Evolutionary conservation across 139 green algal genomes (phyloP).

Genomic region (Coelastrella sp.): DNA sequence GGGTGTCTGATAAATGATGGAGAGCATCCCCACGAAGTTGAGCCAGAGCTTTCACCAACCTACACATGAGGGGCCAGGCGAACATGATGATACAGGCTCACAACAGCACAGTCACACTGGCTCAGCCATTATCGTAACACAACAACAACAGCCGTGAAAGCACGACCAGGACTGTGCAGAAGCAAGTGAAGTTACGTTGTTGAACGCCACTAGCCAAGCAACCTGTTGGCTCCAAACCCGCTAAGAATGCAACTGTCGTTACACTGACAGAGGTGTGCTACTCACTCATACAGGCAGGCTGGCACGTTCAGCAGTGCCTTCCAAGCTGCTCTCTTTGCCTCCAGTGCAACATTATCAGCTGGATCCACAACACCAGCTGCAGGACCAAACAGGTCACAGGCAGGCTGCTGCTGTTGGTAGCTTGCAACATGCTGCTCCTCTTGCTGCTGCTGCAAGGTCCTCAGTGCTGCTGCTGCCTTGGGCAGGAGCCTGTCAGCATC

Average conservation of each 20-base stretch:
- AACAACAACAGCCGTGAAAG: too few relatives aligned
- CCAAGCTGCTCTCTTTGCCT: slow-evolving; percentile 1
- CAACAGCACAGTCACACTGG: too few relatives aligned
- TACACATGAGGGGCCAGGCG: neutral
- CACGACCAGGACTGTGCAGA: too few relatives aligned
- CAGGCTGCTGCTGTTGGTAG: neutral
- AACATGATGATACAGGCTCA: neutral
- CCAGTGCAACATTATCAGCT: neutral
- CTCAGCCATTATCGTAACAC: too few relatives aligned
- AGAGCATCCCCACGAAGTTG: neutral
- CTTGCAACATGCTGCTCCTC: neutral
- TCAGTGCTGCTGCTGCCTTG: slow-evolving; percentile 41
- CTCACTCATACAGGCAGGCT: slow-evolving; percentile 25
- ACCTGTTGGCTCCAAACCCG: too few relatives aligned
- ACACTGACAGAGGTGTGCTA: neutral
- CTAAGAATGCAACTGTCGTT: neutral
- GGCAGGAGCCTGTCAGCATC: slow-evolving; percentile 63
- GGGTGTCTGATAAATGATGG: neutral
- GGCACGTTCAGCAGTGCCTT: slow-evolving; percentile 19
- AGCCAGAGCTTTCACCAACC: slow-evolving; percentile 34
- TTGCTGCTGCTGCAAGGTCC: slow-evolving; percentile 30
- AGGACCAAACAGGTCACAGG: neutral
- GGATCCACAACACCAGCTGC: slow-evolving; percentile 6
- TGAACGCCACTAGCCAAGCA: too few relatives aligned
- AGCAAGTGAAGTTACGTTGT: too few relatives aligned